phyloP scores from a whole-genome alignment of 179 eudicot genomes.

The Camellia oleifera region DNA sequence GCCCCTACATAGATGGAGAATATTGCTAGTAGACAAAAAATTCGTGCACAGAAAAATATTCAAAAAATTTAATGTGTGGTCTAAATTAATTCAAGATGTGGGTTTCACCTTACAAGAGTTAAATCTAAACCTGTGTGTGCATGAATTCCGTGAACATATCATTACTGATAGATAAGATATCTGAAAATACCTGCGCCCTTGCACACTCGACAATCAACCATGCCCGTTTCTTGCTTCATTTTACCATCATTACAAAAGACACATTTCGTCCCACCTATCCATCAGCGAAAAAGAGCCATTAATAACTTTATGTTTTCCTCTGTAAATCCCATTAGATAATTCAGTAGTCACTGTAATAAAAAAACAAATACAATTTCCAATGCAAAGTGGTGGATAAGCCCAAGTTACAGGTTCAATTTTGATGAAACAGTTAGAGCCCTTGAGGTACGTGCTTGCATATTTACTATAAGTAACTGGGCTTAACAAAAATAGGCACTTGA shows the following conservation, averaged over 20 bases:
- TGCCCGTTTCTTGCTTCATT: conserved; percentile 86
- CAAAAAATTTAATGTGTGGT: no score
- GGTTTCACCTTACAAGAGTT: no score
- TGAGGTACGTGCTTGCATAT: background rate
- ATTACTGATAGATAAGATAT: background rate
- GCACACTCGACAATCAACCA: conserved; percentile 94
- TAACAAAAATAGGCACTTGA: background rate
- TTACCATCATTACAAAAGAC: conserved; percentile 89
- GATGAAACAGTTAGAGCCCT: background rate
- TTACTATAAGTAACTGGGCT: background rate
- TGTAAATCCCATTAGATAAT: background rate
- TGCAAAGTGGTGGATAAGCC: background rate
- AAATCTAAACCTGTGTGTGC: no score
- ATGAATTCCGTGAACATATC: background rate
- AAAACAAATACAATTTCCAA: background rate
- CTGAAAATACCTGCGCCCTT: conserved; percentile 84
- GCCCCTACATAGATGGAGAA: no score
- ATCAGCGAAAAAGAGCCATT: conserved; percentile 19
- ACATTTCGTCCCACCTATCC: conserved; percentile 91
- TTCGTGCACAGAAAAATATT: no score
- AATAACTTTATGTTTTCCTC: conserved; percentile 1
- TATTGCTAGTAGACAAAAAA: background rate
- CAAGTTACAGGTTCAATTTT: background rate
- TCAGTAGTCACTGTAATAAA: background rate
- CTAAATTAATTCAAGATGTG: no score